These are phyloP conservation scores for Chaetomium globosum DNA, from an alignment of 2,329 filamentous ascomycete species.

Conservation along the genomic window DNA sequence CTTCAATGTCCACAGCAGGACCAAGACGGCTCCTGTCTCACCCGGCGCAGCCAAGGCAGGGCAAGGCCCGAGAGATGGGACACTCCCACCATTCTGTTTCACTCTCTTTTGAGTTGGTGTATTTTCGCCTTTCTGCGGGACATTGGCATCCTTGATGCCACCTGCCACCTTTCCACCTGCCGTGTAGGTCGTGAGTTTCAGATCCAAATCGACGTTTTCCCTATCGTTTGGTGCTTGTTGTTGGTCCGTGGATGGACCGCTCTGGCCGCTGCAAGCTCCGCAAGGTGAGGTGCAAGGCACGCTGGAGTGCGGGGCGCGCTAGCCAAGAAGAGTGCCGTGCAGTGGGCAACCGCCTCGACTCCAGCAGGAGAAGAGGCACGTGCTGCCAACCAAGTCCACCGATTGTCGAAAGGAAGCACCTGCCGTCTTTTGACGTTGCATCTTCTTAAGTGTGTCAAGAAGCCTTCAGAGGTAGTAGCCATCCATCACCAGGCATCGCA, in stretches of 20 bases:
- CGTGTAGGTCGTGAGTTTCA: background rate
- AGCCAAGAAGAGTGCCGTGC: constrained; percentile 13
- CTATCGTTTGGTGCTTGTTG: background rate
- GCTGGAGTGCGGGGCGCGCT: constrained; percentile 19
- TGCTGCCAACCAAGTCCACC: constrained; percentile 21
- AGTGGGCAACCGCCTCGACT: constrained; percentile 17
- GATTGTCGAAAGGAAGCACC: constrained; percentile 9
- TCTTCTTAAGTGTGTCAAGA: background rate
- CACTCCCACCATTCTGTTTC: constrained; percentile 1
- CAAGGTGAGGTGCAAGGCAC: constrained; percentile 12
- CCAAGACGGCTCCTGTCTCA: constrained; percentile 25
- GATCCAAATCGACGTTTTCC: background rate
- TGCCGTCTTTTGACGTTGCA: constrained; percentile 10
- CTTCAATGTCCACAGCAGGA: constrained; percentile 12
- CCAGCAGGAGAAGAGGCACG: constrained; percentile 27
- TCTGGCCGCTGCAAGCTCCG: constrained; percentile 19
- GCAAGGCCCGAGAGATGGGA: background rate
- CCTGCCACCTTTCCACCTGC: background rate
- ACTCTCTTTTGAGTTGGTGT: background rate
- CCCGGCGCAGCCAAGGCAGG: constrained; percentile 19
- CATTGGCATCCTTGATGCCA: constrained; percentile 1
- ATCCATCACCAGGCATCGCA: background rate
- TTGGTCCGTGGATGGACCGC: constrained; percentile 17
- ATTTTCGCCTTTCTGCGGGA: background rate
- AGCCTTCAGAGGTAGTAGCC: background rate